Evolutionary conservation across 108 stramenopile genomes (phyloP).

Genomic region (Fragilaria crotonensis): DNA sequence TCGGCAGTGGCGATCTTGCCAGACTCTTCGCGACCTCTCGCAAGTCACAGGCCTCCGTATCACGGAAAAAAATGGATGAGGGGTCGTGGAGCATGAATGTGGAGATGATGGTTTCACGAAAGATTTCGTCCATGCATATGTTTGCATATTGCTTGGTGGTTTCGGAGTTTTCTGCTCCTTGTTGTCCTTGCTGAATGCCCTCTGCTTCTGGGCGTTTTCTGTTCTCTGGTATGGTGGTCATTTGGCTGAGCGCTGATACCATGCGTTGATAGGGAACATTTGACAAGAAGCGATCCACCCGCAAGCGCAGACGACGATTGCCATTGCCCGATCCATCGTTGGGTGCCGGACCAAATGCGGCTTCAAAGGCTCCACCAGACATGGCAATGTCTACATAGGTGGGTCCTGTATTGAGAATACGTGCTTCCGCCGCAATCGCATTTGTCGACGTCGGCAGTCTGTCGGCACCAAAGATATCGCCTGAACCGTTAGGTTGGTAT

Average conservation of each 20-base stretch:
- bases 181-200: background rate
- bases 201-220: conserved; percentile 11
- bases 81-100: conserved; percentile 61
- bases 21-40: conserved; percentile 48
- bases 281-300: conserved; percentile 78
- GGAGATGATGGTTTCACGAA: conserved; percentile 63
- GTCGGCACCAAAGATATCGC: conserved; percentile 57
- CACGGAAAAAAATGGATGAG: conserved; percentile 26
- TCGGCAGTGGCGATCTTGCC: conserved; percentile 63
- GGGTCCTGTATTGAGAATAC: conserved; percentile 64
- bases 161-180: conserved; percentile 1
- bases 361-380: conserved; percentile 54
- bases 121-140: conserved; percentile 64
- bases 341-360: conserved; percentile 71
- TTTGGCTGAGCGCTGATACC: conserved; percentile 65
- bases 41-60: conserved; percentile 34
- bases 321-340: conserved; percentile 34
- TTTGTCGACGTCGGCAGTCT: conserved; percentile 46
- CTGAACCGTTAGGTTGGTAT: conserved; percentile 71
- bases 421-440: conserved; percentile 55
- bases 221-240: conserved; percentile 49
- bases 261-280: conserved; percentile 78
- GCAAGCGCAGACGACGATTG: conserved; percentile 37
- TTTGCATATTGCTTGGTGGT: conserved; percentile 29
- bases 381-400: conserved; percentile 73